These are phyloP conservation scores for Ilyonectria robusta DNA, from an alignment of 2,329 filamentous ascomycete species.

Conservation along the genomic window DNA sequence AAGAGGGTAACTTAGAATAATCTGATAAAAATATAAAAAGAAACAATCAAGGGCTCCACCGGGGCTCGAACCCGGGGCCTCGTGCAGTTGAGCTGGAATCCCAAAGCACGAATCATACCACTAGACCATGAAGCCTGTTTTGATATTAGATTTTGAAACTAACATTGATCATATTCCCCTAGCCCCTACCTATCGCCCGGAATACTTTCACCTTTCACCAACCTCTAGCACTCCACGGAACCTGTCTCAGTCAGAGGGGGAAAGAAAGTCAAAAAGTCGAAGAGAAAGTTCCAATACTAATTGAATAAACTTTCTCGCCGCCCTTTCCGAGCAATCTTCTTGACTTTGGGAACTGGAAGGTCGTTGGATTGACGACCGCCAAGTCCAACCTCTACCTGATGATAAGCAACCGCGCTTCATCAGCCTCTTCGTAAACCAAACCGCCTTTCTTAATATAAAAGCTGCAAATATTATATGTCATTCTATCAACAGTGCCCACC, in stretches of 20 bases:
- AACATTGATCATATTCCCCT: no score
- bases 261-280: no score
- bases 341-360: no score
- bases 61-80: conserved; percentile 35
- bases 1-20: neutral
- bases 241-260: no score
- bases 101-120: conserved; percentile 36
- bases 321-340: no score
- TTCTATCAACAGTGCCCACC: neutral
- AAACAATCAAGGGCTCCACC: conserved; percentile 22
- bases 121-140: conserved; percentile 32
- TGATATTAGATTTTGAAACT: neutral
- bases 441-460: neutral
- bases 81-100: conserved; percentile 25
- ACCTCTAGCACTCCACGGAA: no score
- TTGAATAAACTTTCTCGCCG: no score
- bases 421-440: neutral
- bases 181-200: no score
- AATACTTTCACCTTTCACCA: no score
- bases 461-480: neutral
- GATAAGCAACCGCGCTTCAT: neutral
- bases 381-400: no score
- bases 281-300: no score
- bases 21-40: conserved; percentile 11
- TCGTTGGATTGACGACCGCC: no score